Percentiles rank a stretch among this genome's conserved stretches.
These are phyloP conservation scores for Stellera chamaejasme DNA, from an alignment of 345 rosid species.

Conservation along the genomic window DNA sequence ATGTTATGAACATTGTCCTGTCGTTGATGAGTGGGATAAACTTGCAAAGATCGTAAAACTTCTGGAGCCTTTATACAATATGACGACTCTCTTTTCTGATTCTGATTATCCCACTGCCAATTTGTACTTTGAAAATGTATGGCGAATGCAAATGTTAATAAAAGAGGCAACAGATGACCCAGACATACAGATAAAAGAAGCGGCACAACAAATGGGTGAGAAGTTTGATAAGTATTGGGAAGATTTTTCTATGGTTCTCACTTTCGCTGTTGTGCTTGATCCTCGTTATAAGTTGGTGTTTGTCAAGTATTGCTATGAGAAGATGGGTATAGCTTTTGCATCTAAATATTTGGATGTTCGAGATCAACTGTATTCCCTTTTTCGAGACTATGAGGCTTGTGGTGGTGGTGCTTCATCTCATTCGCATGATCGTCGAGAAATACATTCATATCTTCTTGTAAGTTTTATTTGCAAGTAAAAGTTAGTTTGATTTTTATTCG, in stretches of 20 bases:
- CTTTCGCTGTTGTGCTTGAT: not conserved
- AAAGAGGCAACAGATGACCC: not conserved
- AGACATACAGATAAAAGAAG: not conserved
- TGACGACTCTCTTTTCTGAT: not conserved
- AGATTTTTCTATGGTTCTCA: not conserved
- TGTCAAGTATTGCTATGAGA: not conserved
- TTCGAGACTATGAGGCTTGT: not conserved
- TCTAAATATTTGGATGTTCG: not conserved
- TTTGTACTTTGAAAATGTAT: not conserved
- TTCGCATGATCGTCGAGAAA: not conserved
- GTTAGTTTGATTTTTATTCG: not conserved
- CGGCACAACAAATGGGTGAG: not conserved
- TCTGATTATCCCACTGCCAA: not conserved
- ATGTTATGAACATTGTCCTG: not conserved
- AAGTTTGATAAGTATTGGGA: not conserved
- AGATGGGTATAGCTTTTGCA: not conserved
- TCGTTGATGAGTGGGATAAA: not conserved
- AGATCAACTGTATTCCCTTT: not conserved
- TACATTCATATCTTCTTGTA: not conserved
- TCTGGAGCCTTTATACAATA: not conserved
- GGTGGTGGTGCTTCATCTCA: not conserved
- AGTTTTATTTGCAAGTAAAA: not conserved
- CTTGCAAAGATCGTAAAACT: not conserved
- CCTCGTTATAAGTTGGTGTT: not conserved
- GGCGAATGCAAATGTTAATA: not conserved